A percentile compares a stretch with the other conserved stretches of the same genome.
phyloP scores from a whole-genome alignment of 1,284 basidiomycete genomes.

The Mycena sp. region DNA sequence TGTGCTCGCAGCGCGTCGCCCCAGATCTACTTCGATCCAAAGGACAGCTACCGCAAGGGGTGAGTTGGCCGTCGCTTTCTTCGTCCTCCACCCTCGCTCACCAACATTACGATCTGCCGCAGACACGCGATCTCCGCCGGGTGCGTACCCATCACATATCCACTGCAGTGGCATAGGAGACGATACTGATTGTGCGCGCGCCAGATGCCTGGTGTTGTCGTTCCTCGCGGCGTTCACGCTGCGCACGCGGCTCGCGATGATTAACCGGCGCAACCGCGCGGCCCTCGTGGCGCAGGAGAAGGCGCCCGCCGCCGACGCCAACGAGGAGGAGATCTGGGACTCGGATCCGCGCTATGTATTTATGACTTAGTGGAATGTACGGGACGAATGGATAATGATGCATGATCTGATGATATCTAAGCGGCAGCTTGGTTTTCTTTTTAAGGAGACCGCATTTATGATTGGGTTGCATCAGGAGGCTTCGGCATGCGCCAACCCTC shows the following conservation, averaged over 20 bases:
- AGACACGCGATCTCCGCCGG: constrained; percentile 59
- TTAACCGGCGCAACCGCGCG: constrained; percentile 50
- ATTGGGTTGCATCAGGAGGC: too few species aligned
- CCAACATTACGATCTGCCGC: too few species aligned
- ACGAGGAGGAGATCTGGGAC: constrained; percentile 53
- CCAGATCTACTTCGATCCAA: constrained; percentile 65
- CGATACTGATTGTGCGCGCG: background rate
- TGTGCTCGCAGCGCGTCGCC: constrained; percentile 54
- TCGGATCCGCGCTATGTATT: constrained; percentile 57
- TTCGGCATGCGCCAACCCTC: too few species aligned
- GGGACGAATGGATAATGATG: too few species aligned
- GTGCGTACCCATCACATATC: constrained; percentile 44
- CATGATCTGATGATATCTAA: too few species aligned
- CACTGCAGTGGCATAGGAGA: background rate
- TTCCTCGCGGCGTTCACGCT: constrained; percentile 52
- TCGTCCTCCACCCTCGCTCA: background rate
- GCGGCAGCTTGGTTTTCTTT: too few species aligned
- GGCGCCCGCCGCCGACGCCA: constrained; percentile 40
- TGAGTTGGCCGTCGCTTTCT: background rate
- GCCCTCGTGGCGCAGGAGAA: constrained; percentile 36
- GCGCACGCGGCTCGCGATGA: constrained; percentile 49
- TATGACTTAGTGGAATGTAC: too few species aligned
- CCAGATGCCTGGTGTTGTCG: constrained; percentile 53
- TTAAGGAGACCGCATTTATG: too few species aligned
- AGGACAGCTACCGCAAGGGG: constrained; percentile 59